Evolutionary conservation across 345 rosid genomes (phyloP).

Genomic region (Lumnitzera racemosa): DNA sequence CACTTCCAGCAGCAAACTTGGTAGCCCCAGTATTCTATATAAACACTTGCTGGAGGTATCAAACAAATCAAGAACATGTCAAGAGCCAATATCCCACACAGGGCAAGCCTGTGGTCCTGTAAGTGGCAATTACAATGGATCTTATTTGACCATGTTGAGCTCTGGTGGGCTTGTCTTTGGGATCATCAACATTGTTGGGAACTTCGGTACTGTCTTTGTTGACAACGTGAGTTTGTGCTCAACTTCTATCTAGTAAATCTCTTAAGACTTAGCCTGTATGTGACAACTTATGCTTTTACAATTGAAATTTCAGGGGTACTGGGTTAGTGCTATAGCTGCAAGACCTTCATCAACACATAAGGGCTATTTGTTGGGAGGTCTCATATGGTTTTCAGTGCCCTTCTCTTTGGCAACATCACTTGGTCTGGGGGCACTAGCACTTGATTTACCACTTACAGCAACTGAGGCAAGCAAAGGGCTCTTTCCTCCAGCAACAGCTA

Average conservation of each 20-base stretch:
- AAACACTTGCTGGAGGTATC: slow-evolving; percentile 42
- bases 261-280: no score
- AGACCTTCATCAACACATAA: slow-evolving; percentile 88
- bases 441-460: slow-evolving; percentile 64
- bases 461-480: slow-evolving; percentile 78
- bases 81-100: slow-evolving; percentile 58
- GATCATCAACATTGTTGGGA: slow-evolving; percentile 80
- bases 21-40: slow-evolving; percentile 62
- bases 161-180: slow-evolving; percentile 92
- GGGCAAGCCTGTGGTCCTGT: slow-evolving; percentile 86
- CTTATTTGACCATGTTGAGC: slow-evolving; percentile 80
- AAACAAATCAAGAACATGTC: slow-evolving; percentile 60
- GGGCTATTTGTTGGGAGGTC: slow-evolving; percentile 84
- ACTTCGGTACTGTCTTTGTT: slow-evolving; percentile 86
- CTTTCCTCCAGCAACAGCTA: slow-evolving; percentile 89
- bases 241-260: no score
- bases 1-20: slow-evolving; percentile 67
- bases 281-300: not conserved
- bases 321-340: slow-evolving; percentile 98
- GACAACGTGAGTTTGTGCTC: slow-evolving; percentile 58
- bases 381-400: slow-evolving; percentile 95
- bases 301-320: slow-evolving; percentile 52
- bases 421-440: slow-evolving; percentile 91
- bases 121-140: slow-evolving; percentile 59
- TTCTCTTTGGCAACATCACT: slow-evolving; percentile 89